Evolutionary conservation across 2,329 filamentous ascomycete genomes (phyloP), one percentile per base, ranked within the genome.

Genomic region (Botrytis byssoidea): DNA sequence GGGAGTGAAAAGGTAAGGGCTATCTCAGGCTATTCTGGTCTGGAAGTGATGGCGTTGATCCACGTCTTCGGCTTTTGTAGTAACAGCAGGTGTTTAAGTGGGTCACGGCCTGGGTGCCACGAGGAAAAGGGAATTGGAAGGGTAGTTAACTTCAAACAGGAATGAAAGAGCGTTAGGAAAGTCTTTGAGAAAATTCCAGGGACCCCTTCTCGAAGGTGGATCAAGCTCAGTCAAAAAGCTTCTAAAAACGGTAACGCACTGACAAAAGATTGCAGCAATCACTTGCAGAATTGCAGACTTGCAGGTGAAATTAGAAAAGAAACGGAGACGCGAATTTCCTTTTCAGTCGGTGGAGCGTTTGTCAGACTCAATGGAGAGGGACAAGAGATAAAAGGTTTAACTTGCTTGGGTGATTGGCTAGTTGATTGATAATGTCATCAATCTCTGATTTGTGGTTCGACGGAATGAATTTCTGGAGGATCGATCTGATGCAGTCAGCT

Each of bases 151-250:
- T 60, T 63, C 57, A 63, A 63, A 48, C 40, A 29, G 37, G 55
- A 70, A 40, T 20, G 55, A 61, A 40, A 29, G 44, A 29, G 48
- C n/a, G 48, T 55, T 12, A n/a, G 48, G 48, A n/a, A 63, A 29
- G 44, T 37, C 69, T 51, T 51, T 77, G 67, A 77, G 74, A 71
- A 71, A 75, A 65, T 74, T 76, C 76, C 74, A 77, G 74, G 74
- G 76, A 72, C 51, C 51, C 72, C 71, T 69, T 77, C 66, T 74
- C 42, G 65, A 73, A 74, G 70, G 73, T 73, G 74, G 63, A 42
- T 67, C 42, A 16, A 51, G 64, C 37, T 7, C 48, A 55, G 25
- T 55, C 48, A 55, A 16, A n/a, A 55, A 16, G 51, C 46, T 70
- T 73, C 55, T 42, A 35, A 51, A 71, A 48, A 71, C n/a, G 69